A percentile compares a stretch with the other conserved stretches of the same genome.
These are phyloP conservation scores for Glycine soja DNA, from an alignment of 306 rosid species.

Conservation along the genomic window DNA sequence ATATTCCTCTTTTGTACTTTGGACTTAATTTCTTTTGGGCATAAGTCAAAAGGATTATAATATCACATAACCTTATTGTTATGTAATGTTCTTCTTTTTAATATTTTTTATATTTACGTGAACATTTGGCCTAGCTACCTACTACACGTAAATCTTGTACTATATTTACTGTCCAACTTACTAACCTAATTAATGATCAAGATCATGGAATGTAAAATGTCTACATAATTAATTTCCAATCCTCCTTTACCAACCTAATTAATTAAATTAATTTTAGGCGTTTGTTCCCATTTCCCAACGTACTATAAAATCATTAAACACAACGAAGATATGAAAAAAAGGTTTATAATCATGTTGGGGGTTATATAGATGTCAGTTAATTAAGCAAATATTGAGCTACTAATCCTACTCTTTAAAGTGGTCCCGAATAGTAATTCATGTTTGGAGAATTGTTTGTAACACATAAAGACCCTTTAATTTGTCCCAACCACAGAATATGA, in stretches of 20 bases:
- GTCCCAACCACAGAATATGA: not conserved
- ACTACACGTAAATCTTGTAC: not conserved
- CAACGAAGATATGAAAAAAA: not conserved
- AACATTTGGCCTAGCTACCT: slow-evolving; percentile 18
- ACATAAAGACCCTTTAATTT: not conserved
- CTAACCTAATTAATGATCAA: too few species aligned
- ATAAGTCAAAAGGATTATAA: slow-evolving; percentile 56
- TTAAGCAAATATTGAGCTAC: not conserved
- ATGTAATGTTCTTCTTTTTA: not conserved
- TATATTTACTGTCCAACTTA: not conserved
- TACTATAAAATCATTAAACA: slow-evolving; percentile 6
- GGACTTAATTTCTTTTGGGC: slow-evolving; percentile 43
- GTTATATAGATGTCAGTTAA: slow-evolving; percentile 34
- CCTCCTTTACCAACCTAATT: slow-evolving; percentile 26
- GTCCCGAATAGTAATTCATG: slow-evolving; percentile 16
- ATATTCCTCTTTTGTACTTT: slow-evolving; percentile 76
- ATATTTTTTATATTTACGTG: slow-evolving; percentile 2
- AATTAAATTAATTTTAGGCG: slow-evolving; percentile 27
- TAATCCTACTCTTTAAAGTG: slow-evolving; percentile 39
- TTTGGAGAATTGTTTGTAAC: slow-evolving; percentile 32
- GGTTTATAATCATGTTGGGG: slow-evolving; percentile 29
- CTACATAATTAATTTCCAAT: not conserved
- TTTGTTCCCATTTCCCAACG: slow-evolving; percentile 17
- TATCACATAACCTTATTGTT: slow-evolving; percentile 26
- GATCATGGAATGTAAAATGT: not conserved